Evolutionary conservation across 2,329 filamentous ascomycete species (phyloP), one percentile per base, ranked within the genome.

Genomic region (Alternaria dauci): DNA sequence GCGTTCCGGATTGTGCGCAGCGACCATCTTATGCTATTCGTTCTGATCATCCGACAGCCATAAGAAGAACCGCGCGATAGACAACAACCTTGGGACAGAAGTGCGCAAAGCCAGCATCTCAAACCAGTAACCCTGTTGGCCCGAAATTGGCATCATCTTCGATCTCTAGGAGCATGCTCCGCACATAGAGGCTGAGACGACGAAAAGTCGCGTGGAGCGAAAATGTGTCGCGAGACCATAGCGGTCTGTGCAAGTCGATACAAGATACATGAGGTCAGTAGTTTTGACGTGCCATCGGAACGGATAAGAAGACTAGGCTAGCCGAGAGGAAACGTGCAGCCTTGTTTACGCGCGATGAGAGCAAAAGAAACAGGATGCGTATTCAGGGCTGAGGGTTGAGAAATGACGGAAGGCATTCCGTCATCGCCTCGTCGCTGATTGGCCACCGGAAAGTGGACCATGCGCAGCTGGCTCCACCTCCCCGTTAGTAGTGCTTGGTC

Each of bases 111-210:
- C 58, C 57, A 4, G 48, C 28, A 43, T 73, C 69, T 69, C 68
- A 72, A 52, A 72, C 70, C 4, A 75, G 30, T 2, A 74, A 57
- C 11, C 65, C 71, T 9, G 65, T 69, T 16, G 73, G 65, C 5
- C 54, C 26, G 3, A 68, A 32, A 16, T 44, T 50, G 1, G 50
- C 18, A 0, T 65, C 39, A n/a, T 66, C 41, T 18, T 28, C 7
- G 7, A 65, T 41, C 6, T 68, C 47, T 20, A 66, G 60, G 18
- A 74, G 55, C 18, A 75, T 55, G 41, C 74, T 75, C 8, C 65
- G 67, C 1, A 61, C 43, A 3, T 52, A 50, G 16, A 75, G 55
- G 44, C 71, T 67, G 9, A 52, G 34, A 43, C 64, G 61, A 9
- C 42, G 54, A 20, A 61, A 52, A 34, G 12, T 12, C 32, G 4